phyloP scores from a whole-genome alignment of 2,329 filamentous ascomycete species.

The Pseudophaeomoniella oleicola region DNA sequence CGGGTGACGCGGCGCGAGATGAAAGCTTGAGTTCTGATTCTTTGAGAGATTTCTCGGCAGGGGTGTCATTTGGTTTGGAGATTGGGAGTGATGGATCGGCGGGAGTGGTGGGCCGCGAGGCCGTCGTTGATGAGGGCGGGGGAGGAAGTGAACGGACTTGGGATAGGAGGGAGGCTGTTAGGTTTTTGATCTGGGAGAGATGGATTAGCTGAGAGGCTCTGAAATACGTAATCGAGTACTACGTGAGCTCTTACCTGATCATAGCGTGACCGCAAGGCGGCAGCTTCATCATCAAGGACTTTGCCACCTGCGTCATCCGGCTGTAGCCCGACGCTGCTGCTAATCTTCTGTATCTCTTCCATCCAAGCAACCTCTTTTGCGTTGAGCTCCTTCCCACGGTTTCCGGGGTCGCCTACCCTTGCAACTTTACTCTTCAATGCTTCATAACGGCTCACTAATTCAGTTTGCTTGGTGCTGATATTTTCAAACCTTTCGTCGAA shows the following conservation, averaged over 20 bases:
- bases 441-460: constrained; percentile 27
- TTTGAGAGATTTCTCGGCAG: background rate
- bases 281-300: constrained; percentile 7
- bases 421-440: constrained; percentile 26
- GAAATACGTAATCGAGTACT: too few relatives aligned
- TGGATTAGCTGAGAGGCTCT: too few relatives aligned
- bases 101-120: constrained; percentile 11
- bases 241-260: constrained; percentile 21
- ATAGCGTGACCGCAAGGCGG: constrained; percentile 19
- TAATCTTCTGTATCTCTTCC: constrained; percentile 25
- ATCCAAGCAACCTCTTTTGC: constrained; percentile 32
- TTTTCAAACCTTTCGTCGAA: constrained; percentile 19
- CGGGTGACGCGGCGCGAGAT: background rate
- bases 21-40: background rate
- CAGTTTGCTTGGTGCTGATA: constrained; percentile 23
- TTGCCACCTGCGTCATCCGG: constrained; percentile 7
- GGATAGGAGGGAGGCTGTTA: constrained; percentile 20
- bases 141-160: constrained; percentile 20
- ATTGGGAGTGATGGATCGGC: background rate
- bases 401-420: constrained; percentile 13
- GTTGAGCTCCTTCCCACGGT: constrained; percentile 28
- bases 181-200: constrained; percentile 18
- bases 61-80: background rate
- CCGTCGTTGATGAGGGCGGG: constrained; percentile 12
- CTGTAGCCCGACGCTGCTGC: constrained; percentile 18